A percentile compares a stretch with the other conserved stretches of the same genome.
phyloP scores from a whole-genome alignment of 148 eudicot species.

The Drosera capensis region DNA sequence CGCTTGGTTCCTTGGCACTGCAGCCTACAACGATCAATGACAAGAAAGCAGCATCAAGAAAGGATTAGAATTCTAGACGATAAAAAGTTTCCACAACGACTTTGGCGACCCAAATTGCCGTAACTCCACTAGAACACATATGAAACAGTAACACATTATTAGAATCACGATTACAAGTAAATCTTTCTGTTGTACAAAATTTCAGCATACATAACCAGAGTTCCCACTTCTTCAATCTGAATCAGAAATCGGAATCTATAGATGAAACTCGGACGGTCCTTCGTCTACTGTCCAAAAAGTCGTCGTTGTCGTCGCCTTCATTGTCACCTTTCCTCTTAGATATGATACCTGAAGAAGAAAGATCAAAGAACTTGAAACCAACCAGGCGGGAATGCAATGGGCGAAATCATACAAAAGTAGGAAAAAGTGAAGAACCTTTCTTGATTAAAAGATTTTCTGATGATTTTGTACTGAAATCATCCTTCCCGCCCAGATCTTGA shows the following conservation, averaged over 20 bases:
- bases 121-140: no score
- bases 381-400: background rate
- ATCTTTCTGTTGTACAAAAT: no score
- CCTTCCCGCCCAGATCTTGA: slow-evolving; percentile 12
- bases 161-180: no score
- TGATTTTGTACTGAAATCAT: slow-evolving; percentile 7
- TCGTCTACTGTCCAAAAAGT: slow-evolving; percentile 5
- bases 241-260: slow-evolving; percentile 6
- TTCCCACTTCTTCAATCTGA: no score
- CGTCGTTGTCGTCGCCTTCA: slow-evolving; percentile 8
- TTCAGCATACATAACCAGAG: no score
- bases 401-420: background rate
- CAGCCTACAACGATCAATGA: no score
- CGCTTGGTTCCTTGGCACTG: no score
- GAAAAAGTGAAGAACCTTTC: slow-evolving; percentile 5
- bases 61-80: no score
- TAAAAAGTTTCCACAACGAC: no score
- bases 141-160: no score
- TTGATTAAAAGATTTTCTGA: slow-evolving; percentile 7
- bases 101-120: no score
- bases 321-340: slow-evolving; percentile 7
- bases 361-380: background rate
- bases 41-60: no score
- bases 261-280: slow-evolving; percentile 10
- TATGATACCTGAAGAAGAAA: slow-evolving; percentile 7